Evolutionary conservation across 2,329 filamentous ascomycete genomes (phyloP).

Genomic region (Neurospora sp.): DNA sequence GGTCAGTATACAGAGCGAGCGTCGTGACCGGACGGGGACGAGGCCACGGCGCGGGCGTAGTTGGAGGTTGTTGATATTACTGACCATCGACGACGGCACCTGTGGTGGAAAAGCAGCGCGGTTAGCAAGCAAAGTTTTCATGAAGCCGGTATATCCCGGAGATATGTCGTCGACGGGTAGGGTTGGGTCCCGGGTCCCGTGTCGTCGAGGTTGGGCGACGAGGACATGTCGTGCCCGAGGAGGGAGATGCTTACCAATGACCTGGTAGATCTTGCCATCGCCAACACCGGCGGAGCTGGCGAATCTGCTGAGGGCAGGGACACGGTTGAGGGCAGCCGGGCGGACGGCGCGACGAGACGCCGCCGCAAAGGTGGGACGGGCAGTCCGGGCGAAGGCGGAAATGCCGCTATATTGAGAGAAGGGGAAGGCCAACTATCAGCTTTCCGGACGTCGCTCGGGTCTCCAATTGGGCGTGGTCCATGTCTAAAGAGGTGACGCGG

Average conservation of each 20-base stretch:
- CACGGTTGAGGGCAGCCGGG: conserved; percentile 46
- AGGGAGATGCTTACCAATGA: conserved; percentile 27
- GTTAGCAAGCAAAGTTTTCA: conserved; percentile 34
- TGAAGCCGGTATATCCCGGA: not conserved
- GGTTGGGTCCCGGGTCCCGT: not conserved
- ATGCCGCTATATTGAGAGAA: conserved; percentile 46
- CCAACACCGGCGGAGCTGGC: conserved; percentile 49
- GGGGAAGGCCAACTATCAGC: conserved; percentile 27
- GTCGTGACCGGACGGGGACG: not conserved
- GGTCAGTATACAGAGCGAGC: conserved; percentile 19
- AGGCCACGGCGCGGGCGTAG: conserved; percentile 6
- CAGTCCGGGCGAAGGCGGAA: conserved; percentile 53
- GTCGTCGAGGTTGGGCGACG: not conserved
- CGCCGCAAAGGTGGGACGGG: conserved; percentile 51
- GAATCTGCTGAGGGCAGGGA: conserved; percentile 46
- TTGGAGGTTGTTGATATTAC: conserved; percentile 26
- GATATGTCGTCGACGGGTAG: not conserved
- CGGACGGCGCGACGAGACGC: conserved; percentile 48
- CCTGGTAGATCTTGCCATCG: conserved; percentile 62
- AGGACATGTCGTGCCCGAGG: conserved; percentile 21
- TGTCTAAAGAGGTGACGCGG: conserved; percentile 5
- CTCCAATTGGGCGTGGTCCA: conserved; percentile 42
- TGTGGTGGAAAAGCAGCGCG: conserved; percentile 57
- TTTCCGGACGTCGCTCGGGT: conserved; percentile 11
- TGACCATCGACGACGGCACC: conserved; percentile 98